phyloP scores from a whole-genome alignment of 768 basidiomycete genomes.

The Cyclocybe cylindracea region DNA sequence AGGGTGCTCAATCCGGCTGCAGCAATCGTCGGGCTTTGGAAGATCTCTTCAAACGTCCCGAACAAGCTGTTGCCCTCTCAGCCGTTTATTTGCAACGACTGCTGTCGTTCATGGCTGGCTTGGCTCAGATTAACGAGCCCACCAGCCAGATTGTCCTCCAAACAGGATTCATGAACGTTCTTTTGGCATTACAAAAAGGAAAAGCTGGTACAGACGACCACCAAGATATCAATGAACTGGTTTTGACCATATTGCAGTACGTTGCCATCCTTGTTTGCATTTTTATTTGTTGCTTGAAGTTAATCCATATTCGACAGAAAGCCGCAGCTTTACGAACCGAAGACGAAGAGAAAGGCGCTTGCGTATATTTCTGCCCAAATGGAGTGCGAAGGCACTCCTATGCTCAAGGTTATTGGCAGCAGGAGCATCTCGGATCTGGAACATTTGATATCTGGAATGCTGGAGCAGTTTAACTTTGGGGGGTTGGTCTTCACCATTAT shows the following conservation, averaged over 20 bases:
- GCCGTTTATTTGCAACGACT: conserved; percentile 6
- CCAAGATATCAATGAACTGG: conserved; percentile 3
- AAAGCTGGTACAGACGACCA: not conserved
- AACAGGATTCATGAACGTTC: conserved; percentile 11
- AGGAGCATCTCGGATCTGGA: conserved; percentile 3
- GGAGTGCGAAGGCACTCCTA: conserved; percentile 4
- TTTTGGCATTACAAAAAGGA: conserved; percentile 8
- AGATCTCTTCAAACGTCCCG: conserved; percentile 3
- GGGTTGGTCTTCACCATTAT: not conserved
- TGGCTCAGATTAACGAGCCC: conserved; percentile 5
- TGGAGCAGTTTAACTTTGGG: conserved; percentile 7
- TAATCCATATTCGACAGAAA: not conserved
- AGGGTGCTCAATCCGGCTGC: not conserved
- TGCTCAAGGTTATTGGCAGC: conserved; percentile 2
- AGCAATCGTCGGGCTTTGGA: conserved; percentile 8
- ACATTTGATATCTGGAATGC: conserved; percentile 7
- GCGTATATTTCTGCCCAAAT: conserved; percentile 7
- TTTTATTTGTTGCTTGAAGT: not conserved
- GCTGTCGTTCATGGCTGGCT: conserved; percentile 6
- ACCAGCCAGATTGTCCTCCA: conserved; percentile 7
- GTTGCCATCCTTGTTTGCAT: not conserved
- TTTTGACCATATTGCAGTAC: conserved; percentile 7
- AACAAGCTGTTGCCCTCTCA: conserved; percentile 1
- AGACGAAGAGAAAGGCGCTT: conserved; percentile 7
- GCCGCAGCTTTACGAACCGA: conserved; percentile 7